Conservation (phyloP, 306 rosid species). For the Castanea crenata region DNA sequence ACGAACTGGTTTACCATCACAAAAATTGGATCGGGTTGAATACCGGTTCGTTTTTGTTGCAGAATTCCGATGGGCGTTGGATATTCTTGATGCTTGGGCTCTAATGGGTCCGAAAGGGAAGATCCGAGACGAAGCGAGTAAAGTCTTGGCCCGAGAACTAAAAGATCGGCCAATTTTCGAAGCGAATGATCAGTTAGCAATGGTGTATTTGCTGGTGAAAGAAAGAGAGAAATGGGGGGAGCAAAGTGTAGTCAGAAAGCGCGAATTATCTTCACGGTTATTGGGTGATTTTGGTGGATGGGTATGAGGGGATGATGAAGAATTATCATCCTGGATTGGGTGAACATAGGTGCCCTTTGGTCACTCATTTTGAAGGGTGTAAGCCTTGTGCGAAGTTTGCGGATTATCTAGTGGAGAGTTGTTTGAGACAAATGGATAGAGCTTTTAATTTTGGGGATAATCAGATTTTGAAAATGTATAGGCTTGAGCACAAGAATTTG, state of each 20-base stretch:
- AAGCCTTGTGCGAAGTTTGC: slow-evolving; percentile 92
- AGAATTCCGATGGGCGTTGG: slow-evolving; percentile 83
- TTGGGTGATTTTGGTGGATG: slow-evolving; percentile 87
- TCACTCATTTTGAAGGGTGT: slow-evolving; percentile 92
- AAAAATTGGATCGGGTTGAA: slow-evolving; percentile 90
- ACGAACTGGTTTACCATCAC: slow-evolving; percentile 71
- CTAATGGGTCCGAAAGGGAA: slow-evolving; percentile 92
- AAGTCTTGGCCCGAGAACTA: slow-evolving; percentile 59
- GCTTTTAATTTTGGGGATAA: slow-evolving; percentile 87
- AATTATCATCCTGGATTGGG: slow-evolving; percentile 78
- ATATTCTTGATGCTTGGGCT: slow-evolving; percentile 87
- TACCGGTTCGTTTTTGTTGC: slow-evolving; percentile 63
- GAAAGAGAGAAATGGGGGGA: slow-evolving; percentile 64
- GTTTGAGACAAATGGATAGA: slow-evolving; percentile 85
- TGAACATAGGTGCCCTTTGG: slow-evolving; percentile 89
- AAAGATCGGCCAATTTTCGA: slow-evolving; percentile 68
- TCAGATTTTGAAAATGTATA: slow-evolving; percentile 78
- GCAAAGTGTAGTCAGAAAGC: slow-evolving; percentile 68
- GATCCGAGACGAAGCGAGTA: slow-evolving; percentile 74
- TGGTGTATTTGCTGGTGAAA: slow-evolving; percentile 64
- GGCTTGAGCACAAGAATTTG: slow-evolving; percentile 65
- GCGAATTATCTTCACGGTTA: slow-evolving; percentile 73
- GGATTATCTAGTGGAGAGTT: slow-evolving; percentile 77
- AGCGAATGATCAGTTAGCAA: slow-evolving; percentile 82
- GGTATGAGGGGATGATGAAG: slow-evolving; percentile 73